These are phyloP conservation scores for Mortierella sp. DNA, from an alignment of 371 early-diverging fungal genomes.

Conservation along the genomic window DNA sequence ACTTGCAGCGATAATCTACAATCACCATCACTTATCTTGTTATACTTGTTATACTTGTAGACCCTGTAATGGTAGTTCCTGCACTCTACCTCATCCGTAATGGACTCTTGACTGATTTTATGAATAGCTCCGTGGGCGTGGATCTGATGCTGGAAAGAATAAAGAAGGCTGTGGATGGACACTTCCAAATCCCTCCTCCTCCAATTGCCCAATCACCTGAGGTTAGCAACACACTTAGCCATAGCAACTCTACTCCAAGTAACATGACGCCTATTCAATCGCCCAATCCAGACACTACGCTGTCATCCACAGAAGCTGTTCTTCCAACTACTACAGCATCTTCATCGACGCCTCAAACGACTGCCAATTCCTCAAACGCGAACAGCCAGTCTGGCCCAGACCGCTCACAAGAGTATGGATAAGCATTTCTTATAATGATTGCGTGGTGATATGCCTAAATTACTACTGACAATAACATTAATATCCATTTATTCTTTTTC, in stretches of 20 bases:
- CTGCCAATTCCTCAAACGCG: not conserved
- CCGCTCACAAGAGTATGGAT: conserved; percentile 30
- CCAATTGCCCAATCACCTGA: not conserved
- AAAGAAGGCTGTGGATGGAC: conserved; percentile 33
- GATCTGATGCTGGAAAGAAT: conserved; percentile 49
- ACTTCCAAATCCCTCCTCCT: conserved; percentile 36
- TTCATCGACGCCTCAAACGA: not conserved
- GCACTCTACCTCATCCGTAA: conserved; percentile 50
- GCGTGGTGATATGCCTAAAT: no score
- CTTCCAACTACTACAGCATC: not conserved
- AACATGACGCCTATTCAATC: not conserved
- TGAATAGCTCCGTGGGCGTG: conserved; percentile 34
- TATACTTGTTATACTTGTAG: conserved; percentile 12
- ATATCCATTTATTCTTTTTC: not conserved
- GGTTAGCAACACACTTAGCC: not conserved
- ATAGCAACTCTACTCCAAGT: not conserved
- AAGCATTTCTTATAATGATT: not conserved
- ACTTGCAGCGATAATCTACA: not conserved
- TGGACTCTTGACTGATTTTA: conserved; percentile 47
- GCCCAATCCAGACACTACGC: not conserved
- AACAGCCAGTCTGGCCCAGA: not conserved
- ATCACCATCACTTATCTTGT: not conserved
- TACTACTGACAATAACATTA: not conserved
- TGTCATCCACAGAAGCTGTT: not conserved
- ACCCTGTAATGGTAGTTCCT: conserved; percentile 48